Conservation (phyloP, 208 protist species). For the Crithidia mellificae region DNA sequence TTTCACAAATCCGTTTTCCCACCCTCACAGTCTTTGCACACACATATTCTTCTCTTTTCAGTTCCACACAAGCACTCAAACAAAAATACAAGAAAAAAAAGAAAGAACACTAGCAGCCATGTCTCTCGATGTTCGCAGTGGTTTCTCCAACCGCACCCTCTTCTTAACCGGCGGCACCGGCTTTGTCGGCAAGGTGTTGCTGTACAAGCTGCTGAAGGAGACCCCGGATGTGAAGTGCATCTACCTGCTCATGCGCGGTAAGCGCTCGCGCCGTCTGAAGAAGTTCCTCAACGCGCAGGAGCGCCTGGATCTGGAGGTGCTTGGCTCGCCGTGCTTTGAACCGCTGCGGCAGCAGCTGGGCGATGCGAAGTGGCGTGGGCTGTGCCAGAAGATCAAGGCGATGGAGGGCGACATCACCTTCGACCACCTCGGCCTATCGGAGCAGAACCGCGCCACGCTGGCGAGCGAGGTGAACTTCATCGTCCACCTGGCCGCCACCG, state of each 20-base stretch:
- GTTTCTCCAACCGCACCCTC: conserved; percentile 64
- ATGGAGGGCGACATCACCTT: conserved; percentile 76
- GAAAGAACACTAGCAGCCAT: conserved; percentile 28
- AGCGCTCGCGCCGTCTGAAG: conserved; percentile 71
- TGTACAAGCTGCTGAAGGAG: conserved; percentile 84
- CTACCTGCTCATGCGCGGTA: conserved; percentile 81
- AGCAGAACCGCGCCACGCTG: conserved; percentile 49
- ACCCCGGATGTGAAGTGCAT: conserved; percentile 67
- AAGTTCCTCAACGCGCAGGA: conserved; percentile 65
- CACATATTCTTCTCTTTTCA: too few species aligned
- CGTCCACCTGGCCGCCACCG: conserved; percentile 87
- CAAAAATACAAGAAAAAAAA: conserved; percentile 1
- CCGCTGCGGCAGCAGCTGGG: conserved; percentile 58
- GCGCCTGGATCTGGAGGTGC: conserved; percentile 76
- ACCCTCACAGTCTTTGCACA: too few species aligned
- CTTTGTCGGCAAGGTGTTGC: conserved; percentile 86
- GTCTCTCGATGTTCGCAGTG: conserved; percentile 65
- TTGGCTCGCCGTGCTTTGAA: conserved; percentile 77
- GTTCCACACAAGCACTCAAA: neutral
- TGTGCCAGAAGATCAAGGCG: conserved; percentile 54
- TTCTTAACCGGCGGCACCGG: conserved; percentile 86
- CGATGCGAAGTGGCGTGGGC: conserved; percentile 51
- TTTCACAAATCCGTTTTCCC: neutral
- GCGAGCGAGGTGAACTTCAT: conserved; percentile 63
- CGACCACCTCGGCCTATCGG: conserved; percentile 68